Conservation (phyloP, 179 eudicot genomes). For the Spinacia oleracea region DNA sequence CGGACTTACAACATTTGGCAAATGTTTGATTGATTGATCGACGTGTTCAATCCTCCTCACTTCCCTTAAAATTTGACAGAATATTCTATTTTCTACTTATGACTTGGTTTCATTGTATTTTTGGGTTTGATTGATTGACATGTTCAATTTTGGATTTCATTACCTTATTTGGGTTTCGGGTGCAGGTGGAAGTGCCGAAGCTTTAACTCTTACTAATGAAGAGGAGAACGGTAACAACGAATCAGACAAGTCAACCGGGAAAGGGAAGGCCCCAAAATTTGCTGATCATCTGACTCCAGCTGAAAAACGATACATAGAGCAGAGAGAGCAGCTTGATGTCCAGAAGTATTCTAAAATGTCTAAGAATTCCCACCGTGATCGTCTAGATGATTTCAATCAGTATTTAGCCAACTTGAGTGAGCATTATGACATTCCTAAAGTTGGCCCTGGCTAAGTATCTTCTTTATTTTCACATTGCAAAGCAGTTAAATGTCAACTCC, state of each 20-base stretch:
- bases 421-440: slow-evolving; percentile 98
- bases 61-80: neutral
- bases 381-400: slow-evolving; percentile 88
- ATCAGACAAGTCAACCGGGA: slow-evolving; percentile 33
- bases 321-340: slow-evolving; percentile 68
- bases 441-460: slow-evolving; percentile 75
- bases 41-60: neutral
- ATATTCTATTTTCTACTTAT: neutral
- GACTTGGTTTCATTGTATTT: neutral
- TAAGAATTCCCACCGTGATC: slow-evolving; percentile 89
- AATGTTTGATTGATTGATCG: too few species aligned
- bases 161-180: neutral
- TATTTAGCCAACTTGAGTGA: slow-evolving; percentile 94
- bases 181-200: slow-evolving; percentile 40
- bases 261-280: slow-evolving; percentile 43
- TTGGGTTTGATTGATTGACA: neutral
- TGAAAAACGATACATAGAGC: slow-evolving; percentile 93
- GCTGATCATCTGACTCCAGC: slow-evolving; percentile 74
- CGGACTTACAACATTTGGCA: neutral
- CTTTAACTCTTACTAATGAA: slow-evolving; percentile 27
- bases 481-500: neutral
- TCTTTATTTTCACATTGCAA: neutral
- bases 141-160: too few species aligned
- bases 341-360: slow-evolving; percentile 70
- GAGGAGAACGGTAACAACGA: slow-evolving; percentile 38